Conservation (phyloP, 495 filamentous ascomycete genomes). For the Cercophora sp. region DNA sequence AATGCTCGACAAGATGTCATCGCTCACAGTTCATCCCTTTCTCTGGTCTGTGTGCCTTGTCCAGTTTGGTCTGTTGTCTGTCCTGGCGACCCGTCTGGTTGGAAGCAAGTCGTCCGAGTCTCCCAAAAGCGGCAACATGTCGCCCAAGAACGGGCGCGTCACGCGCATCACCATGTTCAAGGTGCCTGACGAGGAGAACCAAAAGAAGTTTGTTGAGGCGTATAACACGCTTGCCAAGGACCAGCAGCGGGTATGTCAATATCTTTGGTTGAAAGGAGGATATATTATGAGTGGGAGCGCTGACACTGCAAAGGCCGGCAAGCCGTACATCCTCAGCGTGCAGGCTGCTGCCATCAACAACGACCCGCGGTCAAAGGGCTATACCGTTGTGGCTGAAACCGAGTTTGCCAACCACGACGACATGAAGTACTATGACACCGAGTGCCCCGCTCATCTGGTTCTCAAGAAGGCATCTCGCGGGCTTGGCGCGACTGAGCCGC, state of each 20-base stretch:
- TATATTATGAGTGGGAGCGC: too few relatives aligned
- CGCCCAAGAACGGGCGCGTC: background rate
- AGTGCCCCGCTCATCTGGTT: constrained; percentile 57
- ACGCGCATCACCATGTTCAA: constrained; percentile 38
- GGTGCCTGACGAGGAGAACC: constrained; percentile 26
- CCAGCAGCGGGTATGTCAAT: constrained; percentile 29
- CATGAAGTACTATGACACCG: constrained; percentile 65
- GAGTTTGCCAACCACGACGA: constrained; percentile 61
- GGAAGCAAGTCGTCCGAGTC: background rate
- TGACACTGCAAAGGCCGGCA: constrained; percentile 47
- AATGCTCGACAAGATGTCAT: background rate
- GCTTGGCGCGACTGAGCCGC: constrained; percentile 38
- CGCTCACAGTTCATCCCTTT: background rate
- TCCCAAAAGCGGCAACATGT: background rate
- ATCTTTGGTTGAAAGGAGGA: too few relatives aligned
- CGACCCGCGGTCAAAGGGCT: constrained; percentile 60
- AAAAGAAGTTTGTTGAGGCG: constrained; percentile 28
- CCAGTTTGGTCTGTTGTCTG: background rate
- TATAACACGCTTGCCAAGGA: constrained; percentile 24
- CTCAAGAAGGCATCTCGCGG: constrained; percentile 48
- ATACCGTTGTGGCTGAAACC: constrained; percentile 55
- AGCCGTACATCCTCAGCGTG: constrained; percentile 59
- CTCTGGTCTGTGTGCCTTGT: constrained; percentile 1
- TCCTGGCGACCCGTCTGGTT: background rate
- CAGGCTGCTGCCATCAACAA: constrained; percentile 42